Evolutionary conservation across 352 stramenopile genomes (phyloP).

Genomic region (Pythium rishiriense): DNA sequence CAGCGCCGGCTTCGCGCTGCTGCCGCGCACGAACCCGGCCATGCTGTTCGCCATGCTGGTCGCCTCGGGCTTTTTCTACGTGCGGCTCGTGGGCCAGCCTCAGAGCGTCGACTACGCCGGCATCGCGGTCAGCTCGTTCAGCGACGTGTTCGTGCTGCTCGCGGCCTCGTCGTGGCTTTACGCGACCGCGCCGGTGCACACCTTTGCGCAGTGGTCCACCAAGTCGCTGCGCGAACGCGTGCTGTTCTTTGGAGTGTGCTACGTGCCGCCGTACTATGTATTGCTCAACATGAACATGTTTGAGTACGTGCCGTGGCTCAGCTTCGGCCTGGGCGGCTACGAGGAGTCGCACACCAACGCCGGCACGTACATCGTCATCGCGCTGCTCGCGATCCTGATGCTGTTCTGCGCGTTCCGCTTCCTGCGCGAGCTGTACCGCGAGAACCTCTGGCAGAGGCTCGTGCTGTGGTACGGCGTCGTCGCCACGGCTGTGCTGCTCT

Average conservation of each 20-base stretch:
- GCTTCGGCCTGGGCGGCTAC: conserved; percentile 68
- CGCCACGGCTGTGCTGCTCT: conserved; percentile 37
- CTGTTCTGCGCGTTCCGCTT: conserved; percentile 37
- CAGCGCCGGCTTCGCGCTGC: conserved; percentile 47
- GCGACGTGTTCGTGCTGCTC: conserved; percentile 67
- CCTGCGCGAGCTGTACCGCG: conserved; percentile 47
- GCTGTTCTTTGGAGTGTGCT: conserved; percentile 61
- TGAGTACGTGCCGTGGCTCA: conserved; percentile 72
- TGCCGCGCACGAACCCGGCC: conserved; percentile 39
- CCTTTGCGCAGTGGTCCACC: conserved; percentile 47
- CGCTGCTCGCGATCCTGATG: conserved; percentile 34
- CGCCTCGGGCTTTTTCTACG: conserved; percentile 74
- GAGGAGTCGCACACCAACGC: conserved; percentile 41
- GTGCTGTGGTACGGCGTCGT: conserved; percentile 41
- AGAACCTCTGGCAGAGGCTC: conserved; percentile 38
- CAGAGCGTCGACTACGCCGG: conserved; percentile 55
- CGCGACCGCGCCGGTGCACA: conserved; percentile 38
- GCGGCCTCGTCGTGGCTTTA: conserved; percentile 50
- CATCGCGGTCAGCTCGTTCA: conserved; percentile 51
- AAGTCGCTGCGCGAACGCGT: conserved; percentile 35
- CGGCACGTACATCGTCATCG: conserved; percentile 66
- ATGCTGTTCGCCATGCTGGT: conserved; percentile 61
- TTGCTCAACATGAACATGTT: conserved; percentile 81
- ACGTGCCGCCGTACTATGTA: conserved; percentile 66
- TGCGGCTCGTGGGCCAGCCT: conserved; percentile 61